Evolutionary conservation across 2,329 filamentous ascomycete genomes (phyloP).

Genomic region (Fusarium nanum): DNA sequence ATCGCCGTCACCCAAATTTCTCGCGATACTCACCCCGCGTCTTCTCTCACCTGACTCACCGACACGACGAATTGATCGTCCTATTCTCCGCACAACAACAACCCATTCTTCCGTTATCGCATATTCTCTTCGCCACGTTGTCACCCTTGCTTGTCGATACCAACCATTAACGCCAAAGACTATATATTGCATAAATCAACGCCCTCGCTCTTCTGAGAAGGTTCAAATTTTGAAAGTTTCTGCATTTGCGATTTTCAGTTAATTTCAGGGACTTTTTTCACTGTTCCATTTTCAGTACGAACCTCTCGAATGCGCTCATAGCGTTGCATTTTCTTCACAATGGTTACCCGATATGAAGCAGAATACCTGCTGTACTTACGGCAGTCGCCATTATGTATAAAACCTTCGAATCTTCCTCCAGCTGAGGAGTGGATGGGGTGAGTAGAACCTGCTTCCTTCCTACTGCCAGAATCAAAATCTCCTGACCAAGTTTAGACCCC

Average conservation of each 20-base stretch:
- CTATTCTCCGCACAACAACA: conserved; percentile 3
- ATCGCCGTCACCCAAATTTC: conserved; percentile 7
- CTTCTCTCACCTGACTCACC: conserved; percentile 14
- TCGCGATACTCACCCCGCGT: conserved; percentile 14
- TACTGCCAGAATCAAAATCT: conserved; percentile 27
- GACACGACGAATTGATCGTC: conserved; percentile 14
- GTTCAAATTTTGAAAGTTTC: background rate
- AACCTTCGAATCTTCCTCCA: conserved; percentile 82
- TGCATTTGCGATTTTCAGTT: background rate
- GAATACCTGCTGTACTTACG: conserved; percentile 81
- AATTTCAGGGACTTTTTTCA: conserved; percentile 1
- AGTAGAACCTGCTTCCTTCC: conserved; percentile 46
- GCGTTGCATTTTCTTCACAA: conserved; percentile 50
- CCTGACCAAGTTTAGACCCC: conserved; percentile 52
- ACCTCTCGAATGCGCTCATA: conserved; percentile 54
- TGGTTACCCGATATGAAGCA: conserved; percentile 76
- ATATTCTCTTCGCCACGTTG: conserved; percentile 32
- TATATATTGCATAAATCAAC: background rate
- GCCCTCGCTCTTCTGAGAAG: background rate
- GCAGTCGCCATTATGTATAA: conserved; percentile 84
- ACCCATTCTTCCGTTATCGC: conserved; percentile 23
- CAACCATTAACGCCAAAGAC: background rate
- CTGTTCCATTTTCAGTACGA: conserved; percentile 32
- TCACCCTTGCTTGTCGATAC: conserved; percentile 19
- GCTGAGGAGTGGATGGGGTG: conserved; percentile 98